Base-by-base conservation (phyloP, 805 yeast genomes). In the Saccharomycopsis lassenensis region DNA sequence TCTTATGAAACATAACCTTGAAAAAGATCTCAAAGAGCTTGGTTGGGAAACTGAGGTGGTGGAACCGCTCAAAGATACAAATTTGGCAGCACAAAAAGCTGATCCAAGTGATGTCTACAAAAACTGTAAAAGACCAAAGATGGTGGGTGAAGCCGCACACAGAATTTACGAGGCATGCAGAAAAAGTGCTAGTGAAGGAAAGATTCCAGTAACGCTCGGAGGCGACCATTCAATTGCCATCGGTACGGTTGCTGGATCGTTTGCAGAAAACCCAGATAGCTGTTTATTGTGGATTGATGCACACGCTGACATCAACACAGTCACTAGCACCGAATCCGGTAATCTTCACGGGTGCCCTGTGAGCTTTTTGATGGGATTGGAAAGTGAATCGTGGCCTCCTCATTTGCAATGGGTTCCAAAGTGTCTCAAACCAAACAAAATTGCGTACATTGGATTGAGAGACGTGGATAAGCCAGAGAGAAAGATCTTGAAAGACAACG, bases 141-240 rank as follows among this genome's bases (percentile, higher is more conserved):
- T 78, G 54, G 98, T 89, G 7, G 74, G 86, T 42, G 74, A 72
- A 31, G 77, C 91, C 39, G 71, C 82, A 46, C 55, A 74, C 51
- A 57, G 58, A 42, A 72, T 91, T 39, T 77, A 73, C 55, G 61
- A 75, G 27, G 58, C 82, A 2, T 84, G 80, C 33, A 57, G 59
- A 36, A 50, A 57, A 5, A 71, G 76, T 2, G 67, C 78, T 23
- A 45, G 53, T 12, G 61, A 63, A 15, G 62, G 60, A 15, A 60
- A 65, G 11, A 65, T 91, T 40, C 91, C 95, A 5, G 60, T 89
- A 36, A 85, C 95, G 2, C 56, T 89, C 36, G 98, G 98, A 35
- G 98, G 98, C 36, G 98, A 89, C 59, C 98, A 89, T 57, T 85
- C 95, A 6, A 80, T 89, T 46, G 97, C 94, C 35, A 85, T 89